phyloP scores from a whole-genome alignment of 768 basidiomycete genomes.

The Auricularia auricula-judae region DNA sequence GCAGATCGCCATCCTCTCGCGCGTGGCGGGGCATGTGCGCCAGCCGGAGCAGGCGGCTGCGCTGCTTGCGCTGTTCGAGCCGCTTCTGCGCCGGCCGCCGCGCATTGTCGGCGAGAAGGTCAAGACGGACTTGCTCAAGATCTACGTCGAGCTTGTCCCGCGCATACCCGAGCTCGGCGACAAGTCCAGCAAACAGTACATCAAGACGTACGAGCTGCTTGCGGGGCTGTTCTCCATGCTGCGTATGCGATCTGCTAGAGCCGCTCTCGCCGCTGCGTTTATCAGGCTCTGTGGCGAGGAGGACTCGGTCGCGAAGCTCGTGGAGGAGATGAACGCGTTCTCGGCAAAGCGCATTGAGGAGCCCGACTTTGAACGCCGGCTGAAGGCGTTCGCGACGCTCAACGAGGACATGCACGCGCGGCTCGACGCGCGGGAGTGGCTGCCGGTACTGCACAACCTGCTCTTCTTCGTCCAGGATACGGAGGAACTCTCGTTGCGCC shows the following conservation, averaged over 20 bases:
- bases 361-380: conserved; percentile 82
- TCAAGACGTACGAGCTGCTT: conserved; percentile 51
- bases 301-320: conserved; percentile 37
- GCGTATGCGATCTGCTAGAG: conserved; percentile 59
- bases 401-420: conserved; percentile 53
- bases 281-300: conserved; percentile 24
- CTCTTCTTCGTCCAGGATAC: conserved; percentile 83
- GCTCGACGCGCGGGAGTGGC: conserved; percentile 53
- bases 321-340: conserved; percentile 74
- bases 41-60: conserved; percentile 62
- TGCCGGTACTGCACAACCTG: conserved; percentile 73
- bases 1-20: conserved; percentile 71
- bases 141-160: conserved; percentile 52
- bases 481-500: conserved; percentile 77
- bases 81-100: conserved; percentile 66
- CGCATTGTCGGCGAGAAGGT: conserved; percentile 75
- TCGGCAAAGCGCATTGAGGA: conserved; percentile 76
- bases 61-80: conserved; percentile 62
- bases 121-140: conserved; percentile 72
- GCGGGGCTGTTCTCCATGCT: conserved; percentile 70
- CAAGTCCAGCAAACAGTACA: conserved; percentile 30
- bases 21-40: conserved; percentile 61
- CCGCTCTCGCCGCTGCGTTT: conserved; percentile 59
- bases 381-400: conserved; percentile 60
- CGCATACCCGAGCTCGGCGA: conserved; percentile 54